Percentiles rank a stretch among this genome's conserved stretches.
These are phyloP conservation scores for Penicillium sp. DNA, from an alignment of 2,329 filamentous ascomycete species.

Conservation along the genomic window DNA sequence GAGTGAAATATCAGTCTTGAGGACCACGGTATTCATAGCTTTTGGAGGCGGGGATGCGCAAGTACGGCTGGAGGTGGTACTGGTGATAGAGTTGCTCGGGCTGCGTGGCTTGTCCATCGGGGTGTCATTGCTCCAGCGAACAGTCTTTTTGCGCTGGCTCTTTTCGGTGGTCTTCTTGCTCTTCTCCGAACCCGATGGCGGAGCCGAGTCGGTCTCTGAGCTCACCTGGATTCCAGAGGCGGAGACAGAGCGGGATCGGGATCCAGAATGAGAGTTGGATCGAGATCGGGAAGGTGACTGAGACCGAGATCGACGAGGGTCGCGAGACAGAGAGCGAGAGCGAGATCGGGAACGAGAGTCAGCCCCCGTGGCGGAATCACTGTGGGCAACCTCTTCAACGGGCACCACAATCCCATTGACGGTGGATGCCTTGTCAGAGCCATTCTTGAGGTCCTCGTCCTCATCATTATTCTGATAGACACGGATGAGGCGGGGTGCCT, in stretches of 20 bases:
- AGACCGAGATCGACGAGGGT: background rate
- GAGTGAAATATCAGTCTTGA: background rate
- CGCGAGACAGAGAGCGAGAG: background rate
- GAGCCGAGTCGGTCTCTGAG: background rate
- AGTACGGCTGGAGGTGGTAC: background rate
- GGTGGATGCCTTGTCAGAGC: background rate
- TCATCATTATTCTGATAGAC: conserved; percentile 1
- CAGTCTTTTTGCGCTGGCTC: background rate
- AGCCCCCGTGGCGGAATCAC: background rate
- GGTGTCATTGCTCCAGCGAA: background rate
- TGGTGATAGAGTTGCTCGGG: background rate
- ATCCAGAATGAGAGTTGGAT: background rate
- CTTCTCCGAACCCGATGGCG: background rate
- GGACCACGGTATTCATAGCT: background rate
- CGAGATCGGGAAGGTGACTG: background rate
- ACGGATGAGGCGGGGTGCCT: conserved; percentile 9
- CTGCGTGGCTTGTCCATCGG: background rate
- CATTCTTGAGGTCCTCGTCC: background rate
- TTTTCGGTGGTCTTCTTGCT: background rate
- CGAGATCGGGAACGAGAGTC: background rate
- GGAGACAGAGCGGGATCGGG: background rate
- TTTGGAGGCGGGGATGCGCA: background rate
- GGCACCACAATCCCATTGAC: background rate
- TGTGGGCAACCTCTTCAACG: background rate
- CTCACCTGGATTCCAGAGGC: background rate